Base-by-base conservation (phyloP, 768 basidiomycete species). In the Russula earlei region DNA sequence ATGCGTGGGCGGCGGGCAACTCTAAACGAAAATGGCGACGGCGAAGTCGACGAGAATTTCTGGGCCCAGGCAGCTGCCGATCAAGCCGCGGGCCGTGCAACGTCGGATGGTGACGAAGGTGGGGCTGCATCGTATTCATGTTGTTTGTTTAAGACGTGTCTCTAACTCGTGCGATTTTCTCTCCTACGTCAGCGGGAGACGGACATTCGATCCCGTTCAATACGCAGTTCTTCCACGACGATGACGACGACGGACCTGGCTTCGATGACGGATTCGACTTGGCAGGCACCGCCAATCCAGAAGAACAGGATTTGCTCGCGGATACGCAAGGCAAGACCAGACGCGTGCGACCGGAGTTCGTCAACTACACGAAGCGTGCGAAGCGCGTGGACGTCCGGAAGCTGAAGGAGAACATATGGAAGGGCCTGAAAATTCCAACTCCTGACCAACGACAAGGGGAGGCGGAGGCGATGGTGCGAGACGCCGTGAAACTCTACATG, bases 391-490 rank as follows among this genome's bases (percentile, higher is more conserved):
- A 98, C 66, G 95, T 99, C 36, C 81, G 91, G 66, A 92, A 87
- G 71, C 73, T 99, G 60, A 99, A 99, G 74, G 95, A 98, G 58
- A 95, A 93, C 63, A 98, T 99, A 46, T 98, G 96, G 96, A 89
- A 80, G 67, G 88, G 88, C 2, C 69, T 98, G 43, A 85, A 91
- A 63, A 91, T 96, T 54, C 79, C 83, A 33, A 73, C 84, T 40
- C 60, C 69, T n/a, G 66, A 61, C 19, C 71, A 57, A 10, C 71
- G 73, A 37, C 72, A 73, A 7, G 71, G 77, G 31, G 72, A 73
- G 11, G 73, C 70, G 4, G 72, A 72, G 6, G 57, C 62, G 54
- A 87, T 83, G 84, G 84, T 86, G 56, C 49, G 72, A 22, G 31
- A 19, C 63, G 4, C 17, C 22, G 20, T 22, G 22, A 29, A 33